Evolutionary conservation across 2,329 filamentous ascomycete genomes (phyloP), one percentile per base, ranked within the genome.

Genomic region (Cladosporium colombiae): DNA sequence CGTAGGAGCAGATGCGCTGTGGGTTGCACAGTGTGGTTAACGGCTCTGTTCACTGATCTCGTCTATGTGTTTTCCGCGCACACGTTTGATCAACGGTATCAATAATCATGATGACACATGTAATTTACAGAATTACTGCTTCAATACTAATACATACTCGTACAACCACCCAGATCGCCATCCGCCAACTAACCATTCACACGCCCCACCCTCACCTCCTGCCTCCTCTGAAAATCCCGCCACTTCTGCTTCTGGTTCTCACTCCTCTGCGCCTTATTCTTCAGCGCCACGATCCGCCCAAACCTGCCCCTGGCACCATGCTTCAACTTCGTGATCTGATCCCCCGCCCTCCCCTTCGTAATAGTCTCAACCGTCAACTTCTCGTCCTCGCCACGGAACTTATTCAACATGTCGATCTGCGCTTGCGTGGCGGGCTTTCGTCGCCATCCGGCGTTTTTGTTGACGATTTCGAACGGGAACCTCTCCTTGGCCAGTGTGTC

Each of bases 241-340:
- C 76, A 77, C 52, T 76, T 68, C 44, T 75, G 84, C 52, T 81
- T 84, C 74, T 84, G 87, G 63, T 83, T 80, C 55, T 69, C 73
- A 37, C 69, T 71, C 58, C 73, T 76, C 64, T 74, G 74, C 2
- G 72, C 74, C 33, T 73, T 76, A 25, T 75, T 76, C 72, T 76
- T 81, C 57, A 74, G 71, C 37, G 35, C 65, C 29, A 56, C 56
- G 23, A 73, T 69, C 55, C 69, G 69, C 14, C 70, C 70, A 85
- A 92, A 80, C 80, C 86, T 68, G 79, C 91, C 77, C 82, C 86
- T 82, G 0, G 91, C 92, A 0, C 94, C 94, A 75, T 95, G 91
- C 76, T 90, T 94, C 68, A 97, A 75, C 78, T 96, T 96, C 8
- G 92, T 96, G 69, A 98, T 96, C 90, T 96, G 93, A 75, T 97